Evolutionary conservation across 1,139 yeast genomes (phyloP).

Genomic region (Eremothecium gossypii): DNA sequence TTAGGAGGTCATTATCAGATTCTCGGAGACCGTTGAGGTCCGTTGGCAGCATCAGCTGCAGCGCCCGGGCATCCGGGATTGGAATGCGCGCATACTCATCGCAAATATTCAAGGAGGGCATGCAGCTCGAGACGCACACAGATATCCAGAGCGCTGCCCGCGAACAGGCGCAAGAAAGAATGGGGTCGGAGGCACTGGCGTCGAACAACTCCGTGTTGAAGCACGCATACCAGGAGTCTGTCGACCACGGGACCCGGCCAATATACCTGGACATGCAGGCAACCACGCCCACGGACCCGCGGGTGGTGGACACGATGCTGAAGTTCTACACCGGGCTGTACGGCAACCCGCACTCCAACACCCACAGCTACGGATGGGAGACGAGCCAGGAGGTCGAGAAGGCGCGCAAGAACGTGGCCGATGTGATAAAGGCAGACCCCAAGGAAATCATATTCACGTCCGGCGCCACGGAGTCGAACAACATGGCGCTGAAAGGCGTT

Average conservation of each 20-base stretch:
- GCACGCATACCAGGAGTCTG: conserved; percentile 32
- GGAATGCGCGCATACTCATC: conserved; percentile 11
- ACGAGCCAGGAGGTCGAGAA: conserved; percentile 85
- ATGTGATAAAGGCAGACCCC: conserved; percentile 83
- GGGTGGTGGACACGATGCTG: conserved; percentile 91
- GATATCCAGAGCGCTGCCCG: conserved; percentile 27
- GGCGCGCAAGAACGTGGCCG: conserved; percentile 76
- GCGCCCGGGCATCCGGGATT: background rate
- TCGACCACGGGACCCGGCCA: conserved; percentile 60
- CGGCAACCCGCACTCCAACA: conserved; percentile 96
- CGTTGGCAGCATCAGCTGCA: background rate
- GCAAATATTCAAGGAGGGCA: conserved; percentile 19
- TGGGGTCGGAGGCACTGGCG: conserved; percentile 15
- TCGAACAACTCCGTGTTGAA: conserved; percentile 29
- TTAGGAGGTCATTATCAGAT: background rate
- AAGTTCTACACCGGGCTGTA: conserved; percentile 86
- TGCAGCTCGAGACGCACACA: conserved; percentile 27
- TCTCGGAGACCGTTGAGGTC: background rate
- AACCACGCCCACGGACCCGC: conserved; percentile 95
- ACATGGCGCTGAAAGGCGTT: conserved; percentile 91
- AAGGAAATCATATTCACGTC: conserved; percentile 94
- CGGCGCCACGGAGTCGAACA: conserved; percentile 96
- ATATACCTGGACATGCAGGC: conserved; percentile 95
- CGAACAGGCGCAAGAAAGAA: conserved; percentile 24
- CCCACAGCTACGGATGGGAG: conserved; percentile 99